Evolutionary conservation across 129 eudicot genomes (phyloP), one percentile per base, ranked within the genome.

Genomic region (Pulicaria dysenterica): DNA sequence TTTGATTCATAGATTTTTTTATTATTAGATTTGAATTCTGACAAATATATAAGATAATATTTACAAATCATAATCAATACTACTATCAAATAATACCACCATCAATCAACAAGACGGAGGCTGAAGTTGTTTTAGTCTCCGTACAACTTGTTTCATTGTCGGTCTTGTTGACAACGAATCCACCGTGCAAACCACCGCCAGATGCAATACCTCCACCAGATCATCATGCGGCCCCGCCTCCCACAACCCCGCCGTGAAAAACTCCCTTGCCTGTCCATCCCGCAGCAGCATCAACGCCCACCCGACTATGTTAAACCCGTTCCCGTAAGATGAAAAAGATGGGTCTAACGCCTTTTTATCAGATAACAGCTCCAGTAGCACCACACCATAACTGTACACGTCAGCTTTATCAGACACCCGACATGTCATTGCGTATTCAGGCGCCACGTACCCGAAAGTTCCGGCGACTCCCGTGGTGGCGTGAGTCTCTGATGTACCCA

Each of bases 351-450:
- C 96, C 13, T 91, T 91, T 73, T 91, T 91, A 63, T 91, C 97
- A 0, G 97, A 91, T 15, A 91, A 82, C 53, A 91, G 70, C 78
- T 91, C 97, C 12, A 88, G 84, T 47, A 91, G 76, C 45, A 91
- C 96, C 8, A 91, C 96, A 8, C 97, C 96, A 38, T 91, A 91
- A 70, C 97, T 91, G 69, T 91, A 91, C 8, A 91, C 97, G 14
- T 91, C 97, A 4, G 92, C 95, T 78, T 91, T 91, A 41, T 91
- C 97, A 3, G 97, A 91, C 7, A 91, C 97, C 39, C 97, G 97
- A 51, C 97, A 91, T 1, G 96, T 88, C 95, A 91, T 86, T 3
- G 97, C 97, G 41, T 91, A 91, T 57, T 91, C 97, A 0, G 97
- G 97, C 3, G 97, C 97, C 10, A 91, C 89, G 59, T 91, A 91